Evolutionary conservation across 129 eudicot species (phyloP).

Genomic region (Saussurea involucrata): DNA sequence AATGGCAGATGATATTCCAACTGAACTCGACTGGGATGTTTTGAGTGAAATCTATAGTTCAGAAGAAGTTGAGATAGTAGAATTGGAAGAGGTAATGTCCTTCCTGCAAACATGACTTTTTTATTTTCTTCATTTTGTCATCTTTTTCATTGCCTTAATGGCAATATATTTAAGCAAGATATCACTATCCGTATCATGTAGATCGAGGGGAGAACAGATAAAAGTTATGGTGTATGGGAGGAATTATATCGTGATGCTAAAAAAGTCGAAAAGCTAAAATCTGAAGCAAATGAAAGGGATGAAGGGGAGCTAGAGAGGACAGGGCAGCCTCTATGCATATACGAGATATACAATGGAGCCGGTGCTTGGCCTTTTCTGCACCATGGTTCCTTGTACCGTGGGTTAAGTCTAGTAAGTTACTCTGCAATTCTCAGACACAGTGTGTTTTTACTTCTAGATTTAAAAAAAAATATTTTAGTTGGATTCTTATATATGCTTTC

Average conservation of each 20-base stretch:
- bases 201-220: conserved; percentile 94
- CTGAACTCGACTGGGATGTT: conserved; percentile 62
- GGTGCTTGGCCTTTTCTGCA: conserved; percentile 98
- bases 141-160: not conserved
- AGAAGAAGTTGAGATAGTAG: conserved; percentile 83
- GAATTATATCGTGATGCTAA: conserved; percentile 81
- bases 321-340: conserved; percentile 87
- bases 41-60: conserved; percentile 59
- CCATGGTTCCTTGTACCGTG: conserved; percentile 98
- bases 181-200: conserved; percentile 22
- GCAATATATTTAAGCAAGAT: conserved; percentile 19
- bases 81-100: conserved; percentile 71
- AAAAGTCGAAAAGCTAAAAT: conserved; percentile 73
- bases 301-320: conserved; percentile 98
- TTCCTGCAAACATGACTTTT: conserved; percentile 5
- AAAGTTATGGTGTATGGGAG: conserved; percentile 85
- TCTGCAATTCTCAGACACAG: not conserved
- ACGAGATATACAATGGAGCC: conserved; percentile 84
- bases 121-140: not conserved
- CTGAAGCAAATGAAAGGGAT: conserved; percentile 88
- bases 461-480: not conserved
- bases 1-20: conserved; percentile 45
- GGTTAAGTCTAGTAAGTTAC: conserved; percentile 83
- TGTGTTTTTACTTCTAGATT: not conserved
- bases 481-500: not conserved